A percentile compares a stretch with the other conserved stretches of the same genome.
phyloP scores from a whole-genome alignment of 2,329 filamentous ascomycete genomes.

The Fusarium sacchari region DNA sequence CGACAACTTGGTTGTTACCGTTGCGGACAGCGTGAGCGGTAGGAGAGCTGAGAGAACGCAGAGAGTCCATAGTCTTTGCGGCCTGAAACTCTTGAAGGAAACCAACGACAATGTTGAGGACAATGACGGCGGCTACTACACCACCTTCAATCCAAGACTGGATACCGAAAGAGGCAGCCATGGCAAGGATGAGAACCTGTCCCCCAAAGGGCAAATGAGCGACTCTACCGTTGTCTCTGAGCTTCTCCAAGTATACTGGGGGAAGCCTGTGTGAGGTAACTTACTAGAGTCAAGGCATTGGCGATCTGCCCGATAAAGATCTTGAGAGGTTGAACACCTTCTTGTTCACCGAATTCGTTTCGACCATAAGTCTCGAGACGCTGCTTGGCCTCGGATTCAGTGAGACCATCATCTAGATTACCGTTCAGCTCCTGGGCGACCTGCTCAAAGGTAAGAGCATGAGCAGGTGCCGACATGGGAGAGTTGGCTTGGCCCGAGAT shows the following conservation, averaged over 20 bases:
- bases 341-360: constrained; percentile 71
- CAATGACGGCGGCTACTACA: constrained; percentile 66
- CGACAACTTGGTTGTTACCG: constrained; percentile 51
- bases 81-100: constrained; percentile 58
- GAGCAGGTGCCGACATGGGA: constrained; percentile 40
- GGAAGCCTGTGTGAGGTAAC: constrained; percentile 20
- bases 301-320: constrained; percentile 74
- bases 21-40: constrained; percentile 56
- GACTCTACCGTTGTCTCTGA: constrained; percentile 22
- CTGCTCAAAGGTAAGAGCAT: constrained; percentile 29
- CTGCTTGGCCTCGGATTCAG: constrained; percentile 51
- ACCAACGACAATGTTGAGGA: constrained; percentile 67
- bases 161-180: constrained; percentile 68
- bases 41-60: constrained; percentile 55
- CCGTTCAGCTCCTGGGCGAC: constrained; percentile 31
- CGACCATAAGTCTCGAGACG: constrained; percentile 67
- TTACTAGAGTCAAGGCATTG: constrained; percentile 75
- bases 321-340: constrained; percentile 68
- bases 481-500: constrained; percentile 39
- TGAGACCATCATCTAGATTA: constrained; percentile 25
- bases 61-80: constrained; percentile 61
- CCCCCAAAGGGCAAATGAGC: constrained; percentile 31
- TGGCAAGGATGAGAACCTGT: constrained; percentile 64
- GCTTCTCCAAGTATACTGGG: neutral
- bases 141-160: constrained; percentile 69